phyloP scores from a whole-genome alignment of 768 basidiomycete genomes.

The Agrocybe pediades region DNA sequence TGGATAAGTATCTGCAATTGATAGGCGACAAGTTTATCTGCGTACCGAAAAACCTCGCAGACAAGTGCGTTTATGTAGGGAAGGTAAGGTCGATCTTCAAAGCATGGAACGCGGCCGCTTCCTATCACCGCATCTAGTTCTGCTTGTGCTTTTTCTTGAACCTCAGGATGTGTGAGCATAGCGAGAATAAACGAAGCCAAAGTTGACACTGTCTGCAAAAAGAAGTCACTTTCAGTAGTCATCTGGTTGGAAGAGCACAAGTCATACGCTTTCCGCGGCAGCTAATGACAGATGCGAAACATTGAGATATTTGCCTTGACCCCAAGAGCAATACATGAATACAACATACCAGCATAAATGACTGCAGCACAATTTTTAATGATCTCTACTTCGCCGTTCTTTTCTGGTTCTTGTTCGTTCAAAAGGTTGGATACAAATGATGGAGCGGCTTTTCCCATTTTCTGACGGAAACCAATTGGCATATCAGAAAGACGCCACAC shows the following conservation, averaged over 20 bases:
- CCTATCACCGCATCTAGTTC: conserved; percentile 23
- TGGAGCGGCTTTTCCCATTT: conserved; percentile 29
- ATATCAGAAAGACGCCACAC: neutral
- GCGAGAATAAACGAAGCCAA: conserved; percentile 20
- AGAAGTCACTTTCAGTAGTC: neutral
- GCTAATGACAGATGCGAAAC: conserved; percentile 1
- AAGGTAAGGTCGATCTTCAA: conserved; percentile 18
- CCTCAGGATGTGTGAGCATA: conserved; percentile 17
- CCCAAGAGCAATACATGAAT: neutral
- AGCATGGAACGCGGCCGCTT: conserved; percentile 18
- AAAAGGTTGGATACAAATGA: conserved; percentile 31
- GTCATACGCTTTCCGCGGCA: conserved; percentile 17
- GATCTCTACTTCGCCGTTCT: conserved; percentile 13
- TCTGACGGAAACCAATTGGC: conserved; percentile 18
- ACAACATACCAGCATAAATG: conserved; percentile 23
- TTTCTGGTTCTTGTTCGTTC: conserved; percentile 13
- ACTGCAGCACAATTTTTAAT: conserved; percentile 22
- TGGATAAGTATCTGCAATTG: conserved; percentile 31
- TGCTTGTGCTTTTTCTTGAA: conserved; percentile 21
- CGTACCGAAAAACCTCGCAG: conserved; percentile 5
- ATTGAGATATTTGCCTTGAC: neutral
- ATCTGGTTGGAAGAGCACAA: neutral
- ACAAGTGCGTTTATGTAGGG: conserved; percentile 14
- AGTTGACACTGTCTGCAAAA: conserved; percentile 14
- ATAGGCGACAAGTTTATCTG: neutral